These are phyloP conservation scores for Allium sativum DNA, from an alignment of 106 monocot species.

Conservation along the genomic window DNA sequence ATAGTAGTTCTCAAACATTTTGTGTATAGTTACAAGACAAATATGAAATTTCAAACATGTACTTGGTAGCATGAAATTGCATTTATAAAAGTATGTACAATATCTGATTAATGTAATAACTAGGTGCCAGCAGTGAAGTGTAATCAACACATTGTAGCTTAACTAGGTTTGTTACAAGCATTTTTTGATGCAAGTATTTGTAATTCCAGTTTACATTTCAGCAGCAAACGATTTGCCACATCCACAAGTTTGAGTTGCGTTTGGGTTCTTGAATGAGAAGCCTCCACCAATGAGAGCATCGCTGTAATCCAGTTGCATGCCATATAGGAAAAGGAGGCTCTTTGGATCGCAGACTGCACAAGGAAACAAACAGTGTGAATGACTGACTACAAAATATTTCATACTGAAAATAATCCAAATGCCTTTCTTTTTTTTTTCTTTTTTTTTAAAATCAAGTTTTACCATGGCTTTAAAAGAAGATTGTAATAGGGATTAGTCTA, in stretches of 20 bases:
- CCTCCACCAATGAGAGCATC: conserved; percentile 95
- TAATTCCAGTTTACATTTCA: conserved; percentile 17
- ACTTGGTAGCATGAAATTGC: no score
- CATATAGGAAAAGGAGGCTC: conserved; percentile 84
- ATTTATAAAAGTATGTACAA: no score
- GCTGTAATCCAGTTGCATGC: conserved; percentile 94
- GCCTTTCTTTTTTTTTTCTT: no score
- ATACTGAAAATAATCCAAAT: not conserved
- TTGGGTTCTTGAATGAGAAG: conserved; percentile 94
- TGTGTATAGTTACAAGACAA: no score
- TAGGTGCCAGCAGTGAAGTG: no score
- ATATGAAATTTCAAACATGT: no score
- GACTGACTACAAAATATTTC: not conserved
- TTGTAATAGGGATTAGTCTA: not conserved
- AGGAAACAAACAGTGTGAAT: not conserved
- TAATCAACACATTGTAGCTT: no score
- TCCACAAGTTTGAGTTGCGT: conserved; percentile 88
- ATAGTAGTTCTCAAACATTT: no score
- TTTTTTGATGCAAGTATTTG: no score
- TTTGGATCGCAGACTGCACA: conserved; percentile 94
- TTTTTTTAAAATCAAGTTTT: not conserved
- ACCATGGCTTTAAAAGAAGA: not conserved
- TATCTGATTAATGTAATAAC: no score
- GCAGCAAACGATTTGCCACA: conserved; percentile 94
- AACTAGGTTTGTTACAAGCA: no score